Evolutionary conservation across 805 yeast genomes (phyloP).

Genomic region (Wickerhamiella sorbophila): DNA sequence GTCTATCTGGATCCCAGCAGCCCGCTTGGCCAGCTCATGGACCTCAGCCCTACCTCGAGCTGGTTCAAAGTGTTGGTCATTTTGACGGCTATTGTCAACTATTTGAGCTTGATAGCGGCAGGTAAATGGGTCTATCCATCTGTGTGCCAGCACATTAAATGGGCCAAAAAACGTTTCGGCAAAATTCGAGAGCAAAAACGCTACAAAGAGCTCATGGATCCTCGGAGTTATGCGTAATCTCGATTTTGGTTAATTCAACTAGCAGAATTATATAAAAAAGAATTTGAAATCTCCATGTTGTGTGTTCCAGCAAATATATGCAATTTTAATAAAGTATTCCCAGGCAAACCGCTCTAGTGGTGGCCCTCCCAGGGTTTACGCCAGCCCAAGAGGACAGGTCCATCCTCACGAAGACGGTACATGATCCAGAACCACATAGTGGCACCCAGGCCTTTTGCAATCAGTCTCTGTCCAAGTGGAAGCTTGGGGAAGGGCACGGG

Average conservation of each 20-base stretch:
- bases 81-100: constrained; percentile 35
- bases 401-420: constrained; percentile 56
- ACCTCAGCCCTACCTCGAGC: constrained; percentile 46
- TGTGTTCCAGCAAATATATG: too few species aligned
- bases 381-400: constrained; percentile 28
- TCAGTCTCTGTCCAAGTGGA: constrained; percentile 40
- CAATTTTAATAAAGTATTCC: too few species aligned
- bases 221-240: too few species aligned
- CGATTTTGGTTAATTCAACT: not conserved
- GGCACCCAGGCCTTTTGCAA: constrained; percentile 61
- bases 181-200: constrained; percentile 21
- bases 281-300: too few species aligned
- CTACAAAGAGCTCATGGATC: constrained; percentile 24
- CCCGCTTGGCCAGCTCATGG: constrained; percentile 54
- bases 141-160: constrained; percentile 15
- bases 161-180: constrained; percentile 13
- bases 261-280: not conserved
- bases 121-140: constrained; percentile 32
- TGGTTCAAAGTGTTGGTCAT: constrained; percentile 32
- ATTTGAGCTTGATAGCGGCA: constrained; percentile 33
- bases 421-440: constrained; percentile 83
- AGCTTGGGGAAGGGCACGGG: constrained; percentile 57
- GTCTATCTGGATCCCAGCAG: constrained; percentile 39
- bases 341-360: too few species aligned
- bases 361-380: constrained; percentile 28